phyloP scores from a whole-genome alignment of 805 yeast species.

The Kodamaea kaohsiungensis region DNA sequence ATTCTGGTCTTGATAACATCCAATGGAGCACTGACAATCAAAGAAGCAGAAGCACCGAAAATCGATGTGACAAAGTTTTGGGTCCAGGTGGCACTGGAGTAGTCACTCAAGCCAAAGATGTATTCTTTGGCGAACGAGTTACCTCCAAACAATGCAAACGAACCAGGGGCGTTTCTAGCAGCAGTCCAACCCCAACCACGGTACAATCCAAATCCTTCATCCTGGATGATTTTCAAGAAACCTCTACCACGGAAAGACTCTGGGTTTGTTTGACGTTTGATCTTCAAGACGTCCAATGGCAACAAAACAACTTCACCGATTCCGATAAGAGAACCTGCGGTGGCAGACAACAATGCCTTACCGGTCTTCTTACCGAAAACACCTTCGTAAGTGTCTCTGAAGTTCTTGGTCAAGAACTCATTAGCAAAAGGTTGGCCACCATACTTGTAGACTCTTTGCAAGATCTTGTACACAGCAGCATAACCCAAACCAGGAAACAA shows the following conservation, averaged over 20 bases:
- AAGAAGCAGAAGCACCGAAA: conserved; percentile 94
- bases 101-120: conserved; percentile 81
- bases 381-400: conserved; percentile 66
- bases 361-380: conserved; percentile 92
- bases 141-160: conserved; percentile 97
- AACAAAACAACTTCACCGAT: conserved; percentile 95
- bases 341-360: conserved; percentile 93
- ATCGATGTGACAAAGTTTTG: conserved; percentile 95
- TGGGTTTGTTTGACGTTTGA: conserved; percentile 99
- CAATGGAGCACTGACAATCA: conserved; percentile 95
- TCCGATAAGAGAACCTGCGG: conserved; percentile 97
- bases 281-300: conserved; percentile 95
- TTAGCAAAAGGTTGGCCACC: conserved; percentile 99
- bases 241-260: conserved; percentile 99
- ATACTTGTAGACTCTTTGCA: conserved; percentile 97
- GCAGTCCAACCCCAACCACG: conserved; percentile 99
- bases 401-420: conserved; percentile 80
- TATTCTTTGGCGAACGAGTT: conserved; percentile 98
- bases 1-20: conserved; percentile 98
- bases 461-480: conserved; percentile 94
- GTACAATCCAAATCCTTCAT: conserved; percentile 92
- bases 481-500: conserved; percentile 97
- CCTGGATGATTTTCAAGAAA: conserved; percentile 76
- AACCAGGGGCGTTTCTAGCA: conserved; percentile 99
- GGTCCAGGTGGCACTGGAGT: conserved; percentile 88